Evolutionary conservation across 75 land plant species (phyloP), one percentile per base, ranked within the genome.

Genomic region (Pinus albicaulis): DNA sequence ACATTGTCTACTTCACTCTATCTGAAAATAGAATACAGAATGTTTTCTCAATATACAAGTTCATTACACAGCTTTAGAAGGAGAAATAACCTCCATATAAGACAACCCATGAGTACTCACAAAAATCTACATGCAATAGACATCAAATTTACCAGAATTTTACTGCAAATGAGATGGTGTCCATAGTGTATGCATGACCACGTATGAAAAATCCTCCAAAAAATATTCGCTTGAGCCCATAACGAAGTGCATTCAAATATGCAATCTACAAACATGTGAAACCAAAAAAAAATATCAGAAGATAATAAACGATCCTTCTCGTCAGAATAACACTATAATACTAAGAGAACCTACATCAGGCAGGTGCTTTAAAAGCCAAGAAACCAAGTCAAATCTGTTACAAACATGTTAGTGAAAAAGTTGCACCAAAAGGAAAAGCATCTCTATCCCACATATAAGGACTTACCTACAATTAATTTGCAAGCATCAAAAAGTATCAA

Each of bases 121-220:
- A 48, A 48, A 48, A 57, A 72, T 5, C 31, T 7, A 55, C 52
- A 74, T 41, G 20, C 7, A 63, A 64, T 5, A 31, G 72, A 75
- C 48, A 7, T n/a, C 38, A 59, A 3, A 59, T 48, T 79, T 89
- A 90, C 99, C 99, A 98, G 78, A 92, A 95, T 10, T 91, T 86
- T 56, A 98, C 90, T 12, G 99, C 99, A 86, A 98, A 98, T 56
- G 99, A 98, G 59, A 98, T 95, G n/a, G 98, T 98, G 76, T 98
- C 99, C 99, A 98, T 98, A 0, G 99, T 98, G 78, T 98, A 98
- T 10, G 99, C 99, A 87, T 98, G 99, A 11, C 99, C 99, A 68
- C 98, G 91, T 23, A 98, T 98, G 71, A 98, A 98, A 81, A 98
- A 98, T 55, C 99, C 99, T 78, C 99, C 95, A 85, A 97, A 98